These are phyloP conservation scores for Peltaster fructicola DNA, from an alignment of 2,329 filamentous ascomycete species.

Conservation along the genomic window DNA sequence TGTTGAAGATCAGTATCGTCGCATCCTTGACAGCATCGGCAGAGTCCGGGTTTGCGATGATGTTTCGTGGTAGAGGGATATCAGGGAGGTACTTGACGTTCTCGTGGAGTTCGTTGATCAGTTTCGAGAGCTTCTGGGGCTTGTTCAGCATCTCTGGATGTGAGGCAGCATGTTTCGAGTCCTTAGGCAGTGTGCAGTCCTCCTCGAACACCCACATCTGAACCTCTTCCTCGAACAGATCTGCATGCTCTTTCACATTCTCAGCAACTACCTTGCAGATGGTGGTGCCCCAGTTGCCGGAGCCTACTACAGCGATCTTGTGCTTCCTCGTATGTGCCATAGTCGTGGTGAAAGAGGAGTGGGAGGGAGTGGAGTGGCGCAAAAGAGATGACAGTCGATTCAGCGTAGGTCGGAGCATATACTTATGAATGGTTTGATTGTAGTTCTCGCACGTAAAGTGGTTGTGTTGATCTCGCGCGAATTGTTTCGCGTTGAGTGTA, in stretches of 20 bases:
- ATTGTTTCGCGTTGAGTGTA: no score
- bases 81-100: constrained; percentile 97
- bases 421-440: no score
- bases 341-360: no score
- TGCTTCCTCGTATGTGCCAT: constrained; percentile 52
- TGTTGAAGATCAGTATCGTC: constrained; percentile 86
- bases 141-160: constrained; percentile 39
- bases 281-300: constrained; percentile 95
- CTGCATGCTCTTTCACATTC: constrained; percentile 60
- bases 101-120: constrained; percentile 89
- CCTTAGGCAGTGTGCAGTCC: constrained; percentile 54
- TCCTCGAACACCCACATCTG: constrained; percentile 99
- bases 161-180: constrained; percentile 55
- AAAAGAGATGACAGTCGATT: no score
- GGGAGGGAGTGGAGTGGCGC: no score
- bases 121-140: constrained; percentile 68
- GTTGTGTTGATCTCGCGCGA: no score
- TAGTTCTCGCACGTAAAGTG: no score
- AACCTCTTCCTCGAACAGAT: constrained; percentile 73
- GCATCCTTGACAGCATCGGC: constrained; percentile 65
- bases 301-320: constrained; percentile 87
- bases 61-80: constrained; percentile 64
- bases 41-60: constrained; percentile 68
- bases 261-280: constrained; percentile 95
- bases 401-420: no score